phyloP scores from a whole-genome alignment of 2,329 filamentous ascomycete genomes.

The Fusarium verticillioides region DNA sequence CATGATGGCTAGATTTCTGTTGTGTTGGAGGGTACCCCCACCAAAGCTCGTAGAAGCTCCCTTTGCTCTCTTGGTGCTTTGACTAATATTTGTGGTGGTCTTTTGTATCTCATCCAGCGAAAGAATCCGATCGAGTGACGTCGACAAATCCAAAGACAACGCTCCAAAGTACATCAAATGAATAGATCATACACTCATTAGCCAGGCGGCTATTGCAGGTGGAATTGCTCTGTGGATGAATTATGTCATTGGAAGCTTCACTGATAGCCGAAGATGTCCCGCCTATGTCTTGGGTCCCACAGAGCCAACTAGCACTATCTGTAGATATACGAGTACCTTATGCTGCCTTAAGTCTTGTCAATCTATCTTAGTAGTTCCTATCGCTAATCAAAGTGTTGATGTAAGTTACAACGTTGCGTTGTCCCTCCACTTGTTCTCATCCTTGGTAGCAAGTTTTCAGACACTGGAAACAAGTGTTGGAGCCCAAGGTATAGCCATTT shows the following conservation, averaged over 20 bases:
- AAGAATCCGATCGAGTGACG: not conserved
- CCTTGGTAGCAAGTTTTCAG: too few relatives aligned
- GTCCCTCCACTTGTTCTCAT: not conserved
- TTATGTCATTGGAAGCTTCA: constrained; percentile 25
- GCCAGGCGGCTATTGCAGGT: constrained; percentile 6
- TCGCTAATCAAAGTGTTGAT: too few relatives aligned
- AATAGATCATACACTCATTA: constrained; percentile 15
- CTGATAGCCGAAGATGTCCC: constrained; percentile 29
- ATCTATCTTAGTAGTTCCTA: not conserved
- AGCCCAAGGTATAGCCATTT: too few relatives aligned
- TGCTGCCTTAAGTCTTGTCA: not conserved
- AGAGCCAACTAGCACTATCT: not conserved
- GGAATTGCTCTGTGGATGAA: constrained; percentile 18
- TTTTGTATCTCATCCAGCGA: not conserved
- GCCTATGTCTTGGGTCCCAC: not conserved
- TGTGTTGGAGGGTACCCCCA: constrained; percentile 34
- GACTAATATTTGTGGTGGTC: not conserved
- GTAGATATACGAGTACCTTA: too few relatives aligned
- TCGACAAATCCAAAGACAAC: not conserved
- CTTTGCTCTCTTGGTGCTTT: not conserved
- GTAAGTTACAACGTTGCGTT: too few relatives aligned
- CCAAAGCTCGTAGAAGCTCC: constrained; percentile 20
- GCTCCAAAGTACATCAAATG: not conserved
- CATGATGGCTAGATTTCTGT: constrained; percentile 52
- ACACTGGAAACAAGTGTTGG: accelerated